Evolutionary conservation across 2,329 filamentous ascomycete species (phyloP), one percentile per base, ranked within the genome.

Genomic region (Cercospora berteroae): DNA sequence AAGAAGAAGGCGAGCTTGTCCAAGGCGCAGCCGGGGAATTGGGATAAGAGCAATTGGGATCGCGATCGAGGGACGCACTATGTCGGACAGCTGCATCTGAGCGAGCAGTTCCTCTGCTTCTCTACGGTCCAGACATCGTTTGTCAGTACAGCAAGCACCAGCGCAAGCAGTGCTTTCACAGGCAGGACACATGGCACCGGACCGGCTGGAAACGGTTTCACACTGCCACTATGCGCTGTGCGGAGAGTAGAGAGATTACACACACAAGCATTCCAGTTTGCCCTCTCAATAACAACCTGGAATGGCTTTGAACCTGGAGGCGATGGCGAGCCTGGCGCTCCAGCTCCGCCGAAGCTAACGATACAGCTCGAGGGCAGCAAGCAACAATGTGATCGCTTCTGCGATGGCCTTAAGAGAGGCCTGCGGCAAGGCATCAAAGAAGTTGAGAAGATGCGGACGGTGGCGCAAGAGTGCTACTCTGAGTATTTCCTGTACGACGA

Each of bases 21-120:
- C 20, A 66, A 66, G 27, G 58, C 56, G 33, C 57, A 64, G 16
- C 73, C 74, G 68, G 77, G 78, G 61, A 77, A 76, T 59, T 89
- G 90, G 68, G 91, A 92, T 73, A 89, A 89, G 79, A 86, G 89
- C 71, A 87, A 87, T 72, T 79, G 77, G 77, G 84, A 86, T 66
- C 74, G 81, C 64, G 96, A 91, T 81, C 69, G 76, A n/a, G 77
- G 78, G 10, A 76, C 74, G 31, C 91, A 94, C 77, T 98, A 99
- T 82, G 89, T 90, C 25, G 95, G 95, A 60, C 94, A 94, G 80
- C 87, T 99, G 62, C 94, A 99, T 79, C 83, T 99, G 70, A 97
- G 93, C 79, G 94, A 99, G 81, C 88, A 91, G 74, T 99, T 91
- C 81, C 88, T 99, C 74, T 98, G 94, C 84, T 99, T 99, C 83